Percentiles rank a stretch among this genome's conserved stretches.
Conservation (phyloP, 2,329 filamentous ascomycete genomes). For the Triangularia setosa region DNA sequence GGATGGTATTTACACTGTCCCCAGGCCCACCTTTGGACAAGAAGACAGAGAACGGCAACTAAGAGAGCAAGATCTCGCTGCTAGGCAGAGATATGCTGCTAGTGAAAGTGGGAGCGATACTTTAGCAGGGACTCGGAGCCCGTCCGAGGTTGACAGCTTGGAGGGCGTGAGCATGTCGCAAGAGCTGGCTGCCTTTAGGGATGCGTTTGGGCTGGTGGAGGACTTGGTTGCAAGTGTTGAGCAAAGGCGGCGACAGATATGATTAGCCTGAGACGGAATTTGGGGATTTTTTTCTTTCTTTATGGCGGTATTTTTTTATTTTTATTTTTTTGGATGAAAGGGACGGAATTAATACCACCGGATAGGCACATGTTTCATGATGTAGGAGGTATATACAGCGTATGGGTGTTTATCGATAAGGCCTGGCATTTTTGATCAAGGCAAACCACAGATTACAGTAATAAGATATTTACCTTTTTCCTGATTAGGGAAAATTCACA, state of each 20-base stretch:
- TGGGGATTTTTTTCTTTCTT: background rate
- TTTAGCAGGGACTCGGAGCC: background rate
- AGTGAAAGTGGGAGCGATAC: slow-evolving; percentile 8
- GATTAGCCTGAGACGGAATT: background rate
- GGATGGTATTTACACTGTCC: background rate
- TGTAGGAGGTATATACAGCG: background rate
- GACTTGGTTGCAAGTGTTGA: slow-evolving; percentile 22
- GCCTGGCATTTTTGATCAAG: background rate
- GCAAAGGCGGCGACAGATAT: background rate
- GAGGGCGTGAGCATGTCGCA: slow-evolving; percentile 12
- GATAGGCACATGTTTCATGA: background rate
- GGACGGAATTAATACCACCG: background rate
- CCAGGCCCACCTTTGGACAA: background rate
- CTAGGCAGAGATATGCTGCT: background rate
- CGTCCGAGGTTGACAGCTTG: background rate
- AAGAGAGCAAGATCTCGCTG: background rate
- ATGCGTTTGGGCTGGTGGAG: slow-evolving; percentile 19
- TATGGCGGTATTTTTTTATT: too few species aligned
- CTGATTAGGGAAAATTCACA: background rate
- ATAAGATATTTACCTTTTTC: background rate
- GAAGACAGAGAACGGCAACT: background rate
- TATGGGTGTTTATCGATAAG: too few species aligned
- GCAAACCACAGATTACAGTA: background rate
- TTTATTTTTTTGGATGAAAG: background rate
- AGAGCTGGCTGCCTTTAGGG: slow-evolving; percentile 24